Evolutionary conservation across 78 protist genomes (phyloP), one percentile per base, ranked within the genome.

Genomic region (Dictyostelium brefeldianum): DNA sequence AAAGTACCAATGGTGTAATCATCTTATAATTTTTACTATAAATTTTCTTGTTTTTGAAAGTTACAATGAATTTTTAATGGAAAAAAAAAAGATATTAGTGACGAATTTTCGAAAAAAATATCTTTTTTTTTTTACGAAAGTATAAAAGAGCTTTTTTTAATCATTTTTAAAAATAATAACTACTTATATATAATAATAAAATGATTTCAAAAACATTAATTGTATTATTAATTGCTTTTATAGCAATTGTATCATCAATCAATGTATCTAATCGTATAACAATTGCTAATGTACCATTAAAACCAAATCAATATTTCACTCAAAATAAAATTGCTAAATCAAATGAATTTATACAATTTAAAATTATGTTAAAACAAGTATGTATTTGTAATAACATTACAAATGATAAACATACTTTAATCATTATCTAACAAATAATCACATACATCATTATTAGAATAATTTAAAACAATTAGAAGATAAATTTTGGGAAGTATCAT

Each of bases 401-500:
- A 36, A 36, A 36, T n/a, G 43, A 36, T 36, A 36, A 36, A n/a
- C n/a, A n/a, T n/a, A n/a, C n/a, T n/a, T n/a, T n/a, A n/a, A n/a
- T n/a, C n/a, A n/a, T 36, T 36, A 36, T 36, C 43, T 36, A 36
- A 36, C 43, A 36, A 36, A 36, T n/a, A n/a, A n/a, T n/a, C 43
- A 36, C 2, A 36, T 3, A 36, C 43, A 36, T 36, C 20, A 14
- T 27, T 9, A 48, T 8, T 51, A 92, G 79, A 48, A 53, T 12
- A 92, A 92, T 51, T 20, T 83, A 22, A 81, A 83, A 25, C 20
- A 25, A 20, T 74, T 93, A 57, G 80, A 75, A 57, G 91, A 69
- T 36, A 43, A 36, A 18, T 93, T 93, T 67, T 71, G 83, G 81
- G 91, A 75, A 51, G 81, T 89, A 51, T 81, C 92, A 47, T 43